Base-by-base conservation (phyloP, 2,329 filamentous ascomycete species). In the Metarhizium humberi region DNA sequence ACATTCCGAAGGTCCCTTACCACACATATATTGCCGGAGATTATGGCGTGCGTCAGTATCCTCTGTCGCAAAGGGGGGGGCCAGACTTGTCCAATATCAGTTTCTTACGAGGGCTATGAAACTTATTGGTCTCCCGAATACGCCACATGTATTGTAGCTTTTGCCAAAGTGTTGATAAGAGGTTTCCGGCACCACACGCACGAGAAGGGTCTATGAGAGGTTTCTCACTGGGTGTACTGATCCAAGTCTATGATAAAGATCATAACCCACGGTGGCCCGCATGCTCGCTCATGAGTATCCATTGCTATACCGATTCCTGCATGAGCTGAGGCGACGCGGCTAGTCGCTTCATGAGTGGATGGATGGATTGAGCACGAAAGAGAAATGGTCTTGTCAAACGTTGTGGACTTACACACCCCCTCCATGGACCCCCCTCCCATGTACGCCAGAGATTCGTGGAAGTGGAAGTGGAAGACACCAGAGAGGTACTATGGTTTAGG, bases 281-380 rank as follows among this genome's bases (percentile, higher is more conserved):
- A 29, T 29, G n/a, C 30, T 30, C 45, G 13, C 45, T 30, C 45
- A 48, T 7, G 18, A 16, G 11, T 32, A 14, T 45, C 34, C 11
- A 46, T 30, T 48, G 30, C 16, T 54, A 51, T 30, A 11, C 11
- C 34, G 18, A 13, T 18, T 30, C 42, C 40, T 50, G 49, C 52
- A 57, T 49, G 43, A 55, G 52, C 52, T 52, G 55, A 55, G 52
- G 52, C 55, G 36, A 52, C 45, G 52, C 48, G 48, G 52, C 29
- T 40, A 57, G 36, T 30, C 45, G 45, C 55, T 54, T 48, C 2
- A 29, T 49, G 20, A 49, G 25, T 53, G 45, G 45, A 49, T 53
- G 36, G 45, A 29, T 53, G 36, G 45, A 29, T 49, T 53, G 52
- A 42, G 52, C 20, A 47, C 38, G 47, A 18, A 51, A 50, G 43